Evolutionary conservation across 176 grass and related monocot species (phyloP), one percentile per base, ranked within the genome.

Genomic region (Oryza coarctata): DNA sequence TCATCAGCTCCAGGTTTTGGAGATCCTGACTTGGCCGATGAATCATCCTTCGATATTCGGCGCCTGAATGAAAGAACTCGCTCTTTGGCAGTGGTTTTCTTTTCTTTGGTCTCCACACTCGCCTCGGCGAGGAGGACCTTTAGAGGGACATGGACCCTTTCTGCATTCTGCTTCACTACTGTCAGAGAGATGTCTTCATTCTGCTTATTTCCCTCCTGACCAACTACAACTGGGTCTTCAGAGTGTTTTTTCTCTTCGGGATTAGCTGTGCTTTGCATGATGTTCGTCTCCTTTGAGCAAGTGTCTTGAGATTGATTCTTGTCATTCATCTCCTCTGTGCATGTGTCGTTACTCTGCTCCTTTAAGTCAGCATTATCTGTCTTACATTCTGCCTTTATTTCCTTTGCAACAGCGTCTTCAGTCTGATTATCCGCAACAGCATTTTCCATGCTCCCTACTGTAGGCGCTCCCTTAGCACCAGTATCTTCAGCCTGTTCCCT

Each of bases 91-190:
- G 77, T 86, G 27, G 83, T 78, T 71, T 75, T 82, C 68, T 88
- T 75, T 10, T 84, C 86, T 81, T 91, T 87, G 23, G 63, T 81
- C 86, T 91, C 92, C 31, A 73, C 18, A 6, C 80, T 91, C 14
- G 88, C 92, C 72, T 91, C 83, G 0, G 86, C 88, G 0, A 94
- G 88, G 40, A 94, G 92, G 33, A 86, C 89, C 83, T 88, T 94
- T 80, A 94, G 71, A 3, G 86, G 86, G 17, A 86, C 86, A 22
- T 66, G 80, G 17, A 76, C 22, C 60, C 87, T 88, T 58, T 30
- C 76, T 49, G 92, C 84, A n/a, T 88, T 88, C 71, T 52, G 18
- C 33, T 49, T 72, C 7, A 17, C 29, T 5, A 30, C 80, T 0
- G 68, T 63, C 18, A 65, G 22, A 30, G 58, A 74, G 12, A 76